These are phyloP conservation scores for Monosporascus sp. DNA, from an alignment of 2,329 filamentous ascomycete genomes.

Conservation along the genomic window DNA sequence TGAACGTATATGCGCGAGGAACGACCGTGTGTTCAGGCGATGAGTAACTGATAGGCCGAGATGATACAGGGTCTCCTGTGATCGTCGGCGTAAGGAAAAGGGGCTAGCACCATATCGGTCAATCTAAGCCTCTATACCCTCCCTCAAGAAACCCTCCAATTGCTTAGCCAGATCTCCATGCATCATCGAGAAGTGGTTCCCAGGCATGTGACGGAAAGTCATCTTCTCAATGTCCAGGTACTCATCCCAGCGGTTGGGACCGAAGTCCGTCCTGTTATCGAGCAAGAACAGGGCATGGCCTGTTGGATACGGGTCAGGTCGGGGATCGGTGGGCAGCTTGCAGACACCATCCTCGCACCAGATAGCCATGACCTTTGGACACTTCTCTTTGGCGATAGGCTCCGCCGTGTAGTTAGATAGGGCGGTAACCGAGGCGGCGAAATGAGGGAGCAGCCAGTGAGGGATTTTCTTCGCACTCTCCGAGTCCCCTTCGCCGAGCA, in stretches of 20 bases:
- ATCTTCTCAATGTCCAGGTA: constrained; percentile 58
- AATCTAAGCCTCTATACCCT: constrained; percentile 22
- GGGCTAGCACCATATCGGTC: background rate
- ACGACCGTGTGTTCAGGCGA: no score
- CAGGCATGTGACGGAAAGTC: constrained; percentile 60
- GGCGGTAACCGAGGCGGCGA: constrained; percentile 61
- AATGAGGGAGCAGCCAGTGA: constrained; percentile 69
- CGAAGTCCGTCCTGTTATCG: constrained; percentile 68
- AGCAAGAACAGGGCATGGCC: constrained; percentile 64
- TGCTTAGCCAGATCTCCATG: constrained; percentile 42
- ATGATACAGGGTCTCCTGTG: no score
- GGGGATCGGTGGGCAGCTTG: constrained; percentile 58
- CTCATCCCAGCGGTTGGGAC: constrained; percentile 64
- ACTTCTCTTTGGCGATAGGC: constrained; percentile 52
- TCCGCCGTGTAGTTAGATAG: constrained; percentile 64
- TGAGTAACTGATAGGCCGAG: no score
- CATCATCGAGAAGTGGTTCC: constrained; percentile 76
- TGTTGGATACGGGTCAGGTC: constrained; percentile 54
- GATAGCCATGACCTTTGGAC: constrained; percentile 58
- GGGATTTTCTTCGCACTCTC: constrained; percentile 52
- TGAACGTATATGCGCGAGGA: no score
- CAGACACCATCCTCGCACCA: constrained; percentile 73
- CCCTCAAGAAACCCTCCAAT: constrained; percentile 25
- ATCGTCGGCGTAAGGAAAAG: background rate
- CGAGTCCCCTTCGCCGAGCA: constrained; percentile 58